Base-by-base conservation (phyloP, 768 basidiomycete genomes). In the Leccinum sublutescens region DNA sequence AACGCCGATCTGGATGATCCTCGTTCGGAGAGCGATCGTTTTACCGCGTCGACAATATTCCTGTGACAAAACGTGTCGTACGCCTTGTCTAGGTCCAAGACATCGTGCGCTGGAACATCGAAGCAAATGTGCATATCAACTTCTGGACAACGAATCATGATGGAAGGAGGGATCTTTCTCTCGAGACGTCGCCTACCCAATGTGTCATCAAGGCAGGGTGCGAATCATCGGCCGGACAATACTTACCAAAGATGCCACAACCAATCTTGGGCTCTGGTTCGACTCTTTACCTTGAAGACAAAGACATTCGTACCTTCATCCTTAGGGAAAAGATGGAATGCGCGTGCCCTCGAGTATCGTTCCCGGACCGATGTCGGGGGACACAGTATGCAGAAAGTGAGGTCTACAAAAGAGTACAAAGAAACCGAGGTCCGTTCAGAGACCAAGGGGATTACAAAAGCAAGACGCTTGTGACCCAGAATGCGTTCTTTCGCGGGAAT, bases 251-350 rank as follows among this genome's bases (percentile, higher is more conserved):
- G 76, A 54, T 84, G 81, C 95, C 94, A 97, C 49, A 85, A 79
- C 95, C 95, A 98, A 71, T 97, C 94, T 40, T 84, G 79, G 1
- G 91, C 88, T 54, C 93, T 78, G 5, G 88, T 86, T 29, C 91
- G 83, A 62, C 85, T 86, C 70, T 89, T 91, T 17, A 79, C 66
- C 66, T 96, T 95, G 73, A 95, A 91, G 29, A 96, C 79, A 71
- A 95, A 96, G 27, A 96, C 82, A 62, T 93, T 88, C 0, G 87
- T 91, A 5, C 94, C 93, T 60, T 83, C 93, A 58, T 83, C 82
- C 53, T 80, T 82, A 0, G 74, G 70, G 11, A 78, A 74, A 55
- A 77, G 79, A 57, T 88, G 80, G 57, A 82, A 78, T 48, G 77
- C 74, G 1, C 80, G 82, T 27, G 78, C 69, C 45, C 78, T 81